Conservation (phyloP, 83 land plant species). For the Picea abies region DNA sequence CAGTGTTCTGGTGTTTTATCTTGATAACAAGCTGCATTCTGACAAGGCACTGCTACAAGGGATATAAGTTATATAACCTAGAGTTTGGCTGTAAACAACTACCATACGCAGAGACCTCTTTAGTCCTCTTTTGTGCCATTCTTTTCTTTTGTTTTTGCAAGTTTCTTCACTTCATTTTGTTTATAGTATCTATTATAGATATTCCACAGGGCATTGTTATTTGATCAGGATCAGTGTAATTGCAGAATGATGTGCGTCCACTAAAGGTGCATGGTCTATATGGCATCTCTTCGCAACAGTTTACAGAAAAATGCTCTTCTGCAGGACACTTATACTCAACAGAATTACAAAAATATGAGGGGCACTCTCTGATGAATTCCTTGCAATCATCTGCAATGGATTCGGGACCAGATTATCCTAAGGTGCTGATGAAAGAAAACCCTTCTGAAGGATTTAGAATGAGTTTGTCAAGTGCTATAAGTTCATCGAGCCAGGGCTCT, state of each 20-base stretch:
- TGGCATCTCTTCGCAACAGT: conserved; percentile 56
- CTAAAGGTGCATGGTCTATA: conserved; percentile 38
- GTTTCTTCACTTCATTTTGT: background rate
- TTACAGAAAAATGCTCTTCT: conserved; percentile 33
- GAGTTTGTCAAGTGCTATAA: conserved; percentile 39
- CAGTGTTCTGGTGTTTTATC: background rate
- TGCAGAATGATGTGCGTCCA: conserved; percentile 29
- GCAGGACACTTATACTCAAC: conserved; percentile 29
- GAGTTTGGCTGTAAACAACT: background rate
- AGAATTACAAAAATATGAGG: conserved; percentile 26
- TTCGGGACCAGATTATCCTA: conserved; percentile 16
- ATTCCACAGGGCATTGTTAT: background rate
- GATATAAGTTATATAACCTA: background rate
- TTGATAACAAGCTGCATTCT: background rate
- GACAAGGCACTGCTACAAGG: background rate
- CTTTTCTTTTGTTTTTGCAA: background rate
- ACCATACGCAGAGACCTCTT: background rate
- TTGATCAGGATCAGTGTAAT: conserved; percentile 7
- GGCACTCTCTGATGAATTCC: conserved; percentile 23
- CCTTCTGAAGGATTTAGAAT: conserved; percentile 22
- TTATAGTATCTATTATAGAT: background rate
- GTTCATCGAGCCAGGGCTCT: conserved; percentile 42
- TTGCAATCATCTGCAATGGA: conserved; percentile 30
- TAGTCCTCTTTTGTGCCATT: background rate
- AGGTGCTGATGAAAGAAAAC: conserved; percentile 21